Evolutionary conservation across 306 rosid genomes (phyloP).

Genomic region (Lagenaria siceraria): DNA sequence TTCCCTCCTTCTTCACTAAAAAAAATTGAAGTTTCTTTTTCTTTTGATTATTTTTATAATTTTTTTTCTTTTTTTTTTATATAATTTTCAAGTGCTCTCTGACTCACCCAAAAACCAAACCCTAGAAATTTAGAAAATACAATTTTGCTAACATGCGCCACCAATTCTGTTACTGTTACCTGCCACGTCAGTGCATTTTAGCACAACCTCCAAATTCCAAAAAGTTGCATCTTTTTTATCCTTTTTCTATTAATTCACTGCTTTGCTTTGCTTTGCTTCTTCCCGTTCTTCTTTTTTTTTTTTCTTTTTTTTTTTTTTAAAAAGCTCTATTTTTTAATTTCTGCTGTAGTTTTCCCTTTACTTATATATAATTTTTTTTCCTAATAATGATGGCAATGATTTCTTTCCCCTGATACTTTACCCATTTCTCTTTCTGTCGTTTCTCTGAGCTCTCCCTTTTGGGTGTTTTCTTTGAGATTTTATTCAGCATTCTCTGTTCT

Average conservation of each 20-base stretch:
- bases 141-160: slow-evolving; percentile 24
- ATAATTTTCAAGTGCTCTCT: slow-evolving; percentile 1
- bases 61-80: neutral
- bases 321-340: neutral
- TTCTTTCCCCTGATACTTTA: slow-evolving; percentile 28
- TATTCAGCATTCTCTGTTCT: neutral
- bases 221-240: neutral
- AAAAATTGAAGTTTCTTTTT: neutral
- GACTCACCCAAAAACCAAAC: slow-evolving; percentile 9
- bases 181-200: slow-evolving; percentile 41
- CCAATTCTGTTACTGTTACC: slow-evolving; percentile 22
- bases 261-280: neutral
- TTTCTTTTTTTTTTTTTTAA: slow-evolving; percentile 17
- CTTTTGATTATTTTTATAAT: neutral
- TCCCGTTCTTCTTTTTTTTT: slow-evolving; percentile 16
- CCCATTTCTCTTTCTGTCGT: slow-evolving; percentile 9
- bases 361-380: neutral
- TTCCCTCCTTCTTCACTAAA: neutral
- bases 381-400: slow-evolving; percentile 31
- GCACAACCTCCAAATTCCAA: slow-evolving; percentile 37
- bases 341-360: neutral
- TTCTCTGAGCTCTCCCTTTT: slow-evolving; percentile 23
- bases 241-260: neutral
- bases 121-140: slow-evolving; percentile 1
- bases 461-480: slow-evolving; percentile 11